phyloP scores from a whole-genome alignment of 1,284 basidiomycete species.

The Marasmius sp. region DNA sequence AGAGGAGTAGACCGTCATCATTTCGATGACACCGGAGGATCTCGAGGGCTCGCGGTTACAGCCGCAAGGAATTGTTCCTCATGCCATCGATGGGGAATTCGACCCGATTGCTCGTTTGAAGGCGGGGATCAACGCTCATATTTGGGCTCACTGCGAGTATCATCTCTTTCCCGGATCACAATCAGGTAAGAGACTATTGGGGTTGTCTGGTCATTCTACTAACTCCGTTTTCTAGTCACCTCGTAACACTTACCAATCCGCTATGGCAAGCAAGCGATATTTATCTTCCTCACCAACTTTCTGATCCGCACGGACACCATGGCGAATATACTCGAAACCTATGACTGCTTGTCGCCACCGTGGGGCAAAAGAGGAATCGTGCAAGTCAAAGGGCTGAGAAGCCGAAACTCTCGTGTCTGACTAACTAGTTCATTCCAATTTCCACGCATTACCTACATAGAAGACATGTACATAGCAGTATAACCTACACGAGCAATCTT shows the following conservation, averaged over 20 bases:
- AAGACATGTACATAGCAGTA: too few species aligned
- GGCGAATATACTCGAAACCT: constrained; percentile 97
- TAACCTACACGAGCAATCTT: too few species aligned
- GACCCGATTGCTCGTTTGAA: constrained; percentile 90
- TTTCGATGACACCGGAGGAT: constrained; percentile 97
- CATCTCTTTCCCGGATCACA: too few species aligned
- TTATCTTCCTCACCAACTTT: constrained; percentile 97
- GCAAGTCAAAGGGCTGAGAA: too few species aligned
- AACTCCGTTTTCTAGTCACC: constrained; percentile 67
- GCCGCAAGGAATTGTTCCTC: constrained; percentile 59
- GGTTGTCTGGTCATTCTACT: constrained; percentile 27
- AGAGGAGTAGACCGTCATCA: constrained; percentile 99
- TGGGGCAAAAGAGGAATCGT: too few species aligned
- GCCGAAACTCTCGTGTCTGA: too few species aligned
- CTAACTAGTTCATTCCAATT: too few species aligned
- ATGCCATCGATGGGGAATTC: constrained; percentile 65
- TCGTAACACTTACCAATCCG: constrained; percentile 98
- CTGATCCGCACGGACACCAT: constrained; percentile 98
- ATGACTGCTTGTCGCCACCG: too few species aligned
- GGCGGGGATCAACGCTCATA: constrained; percentile 77
- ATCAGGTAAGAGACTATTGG: too few species aligned
- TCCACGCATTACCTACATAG: too few species aligned
- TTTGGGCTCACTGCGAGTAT: constrained; percentile 99
- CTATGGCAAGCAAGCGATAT: constrained; percentile 99
- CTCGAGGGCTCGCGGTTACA: constrained; percentile 82